Conservation (phyloP, 2,329 filamentous ascomycete genomes). For the Fusarium sp. region DNA sequence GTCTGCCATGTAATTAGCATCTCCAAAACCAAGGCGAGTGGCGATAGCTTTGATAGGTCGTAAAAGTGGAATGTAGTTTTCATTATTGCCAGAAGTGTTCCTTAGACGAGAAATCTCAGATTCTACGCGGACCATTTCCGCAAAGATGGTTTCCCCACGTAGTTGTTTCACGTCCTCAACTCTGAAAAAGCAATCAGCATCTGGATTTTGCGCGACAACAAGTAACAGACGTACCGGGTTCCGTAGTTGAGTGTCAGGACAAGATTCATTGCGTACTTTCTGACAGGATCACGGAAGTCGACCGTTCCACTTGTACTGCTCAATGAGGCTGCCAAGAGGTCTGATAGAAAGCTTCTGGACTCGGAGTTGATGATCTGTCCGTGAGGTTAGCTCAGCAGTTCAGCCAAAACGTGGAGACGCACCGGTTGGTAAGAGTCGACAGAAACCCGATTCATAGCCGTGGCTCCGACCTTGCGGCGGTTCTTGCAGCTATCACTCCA, state of each 20-base stretch:
- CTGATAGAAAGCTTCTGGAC: slow-evolving; percentile 70
- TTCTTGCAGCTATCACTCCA: slow-evolving; percentile 79
- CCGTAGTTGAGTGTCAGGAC: slow-evolving; percentile 77
- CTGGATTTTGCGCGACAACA: not conserved
- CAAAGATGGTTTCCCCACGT: slow-evolving; percentile 45
- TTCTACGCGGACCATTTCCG: slow-evolving; percentile 41
- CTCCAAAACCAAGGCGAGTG: not conserved
- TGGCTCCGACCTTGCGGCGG: slow-evolving; percentile 71
- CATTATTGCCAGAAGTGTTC: slow-evolving; percentile 37
- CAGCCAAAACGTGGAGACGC: not conserved
- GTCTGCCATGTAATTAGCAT: slow-evolving; percentile 16
- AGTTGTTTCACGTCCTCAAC: slow-evolving; percentile 24
- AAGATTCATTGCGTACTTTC: slow-evolving; percentile 75
- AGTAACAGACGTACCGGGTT: slow-evolving; percentile 50
- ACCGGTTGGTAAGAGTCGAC: slow-evolving; percentile 76
- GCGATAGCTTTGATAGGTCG: slow-evolving; percentile 3
- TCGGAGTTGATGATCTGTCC: slow-evolving; percentile 75
- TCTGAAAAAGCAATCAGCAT: not conserved
- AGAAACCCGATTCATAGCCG: slow-evolving; percentile 70
- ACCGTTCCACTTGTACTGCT: slow-evolving; percentile 61
- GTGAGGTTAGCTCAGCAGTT: not conserved
- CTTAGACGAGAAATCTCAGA: slow-evolving; percentile 33
- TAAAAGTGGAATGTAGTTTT: slow-evolving; percentile 42
- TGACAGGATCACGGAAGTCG: slow-evolving; percentile 74
- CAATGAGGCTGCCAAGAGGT: slow-evolving; percentile 69